phyloP scores from a whole-genome alignment of 768 basidiomycete species.

The Cystofilobasidium capitatum region DNA sequence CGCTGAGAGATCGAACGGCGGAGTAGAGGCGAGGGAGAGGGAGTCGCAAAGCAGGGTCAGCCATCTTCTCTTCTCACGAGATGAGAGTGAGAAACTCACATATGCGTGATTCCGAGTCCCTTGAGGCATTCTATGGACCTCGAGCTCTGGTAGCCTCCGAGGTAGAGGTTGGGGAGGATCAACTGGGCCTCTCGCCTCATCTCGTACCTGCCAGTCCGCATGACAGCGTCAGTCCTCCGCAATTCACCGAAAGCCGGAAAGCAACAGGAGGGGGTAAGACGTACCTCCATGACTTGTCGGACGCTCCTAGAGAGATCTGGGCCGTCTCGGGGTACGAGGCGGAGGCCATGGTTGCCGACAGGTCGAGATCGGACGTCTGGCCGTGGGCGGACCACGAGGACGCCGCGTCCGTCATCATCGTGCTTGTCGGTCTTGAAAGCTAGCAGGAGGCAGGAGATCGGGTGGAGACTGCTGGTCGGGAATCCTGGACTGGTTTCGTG shows the following conservation, averaged over 20 bases:
- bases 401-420: too few relatives aligned
- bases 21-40: not conserved
- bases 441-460: too few relatives aligned
- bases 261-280: not conserved
- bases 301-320: too few relatives aligned
- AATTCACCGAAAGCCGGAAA: not conserved
- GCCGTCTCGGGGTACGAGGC: too few relatives aligned
- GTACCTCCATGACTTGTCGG: not conserved
- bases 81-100: constrained; percentile 44
- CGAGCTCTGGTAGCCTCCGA: constrained; percentile 81
- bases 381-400: too few relatives aligned
- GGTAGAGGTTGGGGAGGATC: constrained; percentile 67
- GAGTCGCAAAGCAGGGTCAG: not conserved
- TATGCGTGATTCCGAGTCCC: constrained; percentile 65
- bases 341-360: too few relatives aligned
- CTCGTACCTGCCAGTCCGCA: constrained; percentile 62
- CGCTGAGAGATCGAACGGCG: constrained; percentile 42
- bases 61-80: not conserved
- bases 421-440: too few relatives aligned
- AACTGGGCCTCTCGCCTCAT: constrained; percentile 94
- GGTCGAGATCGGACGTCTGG: too few relatives aligned
- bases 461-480: too few relatives aligned
- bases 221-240: not conserved
- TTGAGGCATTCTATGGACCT: constrained; percentile 65
- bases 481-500: too few relatives aligned